phyloP scores from a whole-genome alignment of 202 grass and related monocot species.

The Setaria viridis region DNA sequence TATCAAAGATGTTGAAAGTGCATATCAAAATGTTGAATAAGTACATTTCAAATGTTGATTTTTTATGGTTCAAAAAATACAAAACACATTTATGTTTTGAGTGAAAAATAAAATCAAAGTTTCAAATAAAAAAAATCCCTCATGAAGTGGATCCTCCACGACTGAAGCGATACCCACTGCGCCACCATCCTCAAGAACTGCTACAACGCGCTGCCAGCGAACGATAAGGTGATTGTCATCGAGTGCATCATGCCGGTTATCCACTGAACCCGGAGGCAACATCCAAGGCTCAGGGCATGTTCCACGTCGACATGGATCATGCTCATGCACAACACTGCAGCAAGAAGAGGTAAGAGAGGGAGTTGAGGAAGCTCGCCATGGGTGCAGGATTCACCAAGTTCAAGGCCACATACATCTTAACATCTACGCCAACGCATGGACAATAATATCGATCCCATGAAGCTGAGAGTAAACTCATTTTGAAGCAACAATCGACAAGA shows the following conservation, averaged over 20 bases:
- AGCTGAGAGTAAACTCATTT: no score
- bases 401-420: conserved; percentile 28
- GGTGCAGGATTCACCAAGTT: conserved; percentile 56
- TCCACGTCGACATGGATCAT: conserved; percentile 78
- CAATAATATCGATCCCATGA: no score
- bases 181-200: conserved; percentile 54
- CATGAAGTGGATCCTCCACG: conserved; percentile 60
- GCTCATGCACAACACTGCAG: conserved; percentile 73
- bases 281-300: conserved; percentile 48
- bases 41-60: no score
- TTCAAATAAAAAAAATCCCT: no score
- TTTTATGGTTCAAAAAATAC: no score
- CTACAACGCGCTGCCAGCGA: no score
- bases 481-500: no score
- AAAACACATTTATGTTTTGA: no score
- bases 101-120: no score
- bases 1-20: no score
- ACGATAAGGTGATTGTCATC: conserved; percentile 51
- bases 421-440: conserved; percentile 63
- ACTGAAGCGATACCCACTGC: conserved; percentile 59
- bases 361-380: conserved; percentile 60
- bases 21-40: no score
- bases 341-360: conserved; percentile 75
- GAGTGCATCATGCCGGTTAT: conserved; percentile 67
- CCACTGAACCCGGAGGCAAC: conserved; percentile 19